Conservation (phyloP, 345 rosid genomes). For the Raphanus raphanistrum region DNA sequence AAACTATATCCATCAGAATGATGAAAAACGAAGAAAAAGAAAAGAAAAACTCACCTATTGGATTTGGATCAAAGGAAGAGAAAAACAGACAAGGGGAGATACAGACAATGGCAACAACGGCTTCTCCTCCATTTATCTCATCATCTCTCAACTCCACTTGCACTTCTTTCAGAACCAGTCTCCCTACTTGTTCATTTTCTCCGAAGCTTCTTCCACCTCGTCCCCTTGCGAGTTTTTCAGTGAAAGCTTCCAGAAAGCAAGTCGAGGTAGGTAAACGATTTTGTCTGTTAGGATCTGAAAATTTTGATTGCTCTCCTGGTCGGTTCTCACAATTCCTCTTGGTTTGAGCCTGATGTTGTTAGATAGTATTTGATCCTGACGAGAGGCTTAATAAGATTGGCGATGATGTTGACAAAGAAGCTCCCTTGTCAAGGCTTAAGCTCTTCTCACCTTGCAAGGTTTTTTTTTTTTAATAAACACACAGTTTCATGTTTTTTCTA, state of each 20-base stretch:
- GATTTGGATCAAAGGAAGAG: constrained; percentile 22
- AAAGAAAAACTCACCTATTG: background rate
- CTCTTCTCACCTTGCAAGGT: constrained; percentile 99
- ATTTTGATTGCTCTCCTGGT: background rate
- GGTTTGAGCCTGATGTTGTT: constrained; percentile 3
- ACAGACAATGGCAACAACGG: constrained; percentile 39
- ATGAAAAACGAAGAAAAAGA: background rate
- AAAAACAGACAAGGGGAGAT: background rate
- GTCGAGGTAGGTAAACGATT: constrained; percentile 47
- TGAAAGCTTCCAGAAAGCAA: constrained; percentile 58
- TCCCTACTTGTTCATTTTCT: constrained; percentile 19
- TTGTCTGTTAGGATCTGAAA: background rate
- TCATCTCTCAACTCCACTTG: constrained; percentile 42
- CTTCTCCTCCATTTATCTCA: constrained; percentile 54
- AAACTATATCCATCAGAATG: background rate
- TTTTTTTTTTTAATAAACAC: no score
- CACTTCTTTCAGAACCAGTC: constrained; percentile 34
- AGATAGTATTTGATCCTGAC: constrained; percentile 86
- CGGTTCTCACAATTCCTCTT: background rate
- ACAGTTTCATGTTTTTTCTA: background rate
- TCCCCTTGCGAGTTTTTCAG: constrained; percentile 37
- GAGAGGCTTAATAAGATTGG: constrained; percentile 74
- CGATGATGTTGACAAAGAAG: constrained; percentile 71
- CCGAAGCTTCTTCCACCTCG: constrained; percentile 38
- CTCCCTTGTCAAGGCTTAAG: constrained; percentile 89